These are phyloP conservation scores for Metschnikowia sp. DNA, from an alignment of 805 yeast genomes.

Conservation along the genomic window DNA sequence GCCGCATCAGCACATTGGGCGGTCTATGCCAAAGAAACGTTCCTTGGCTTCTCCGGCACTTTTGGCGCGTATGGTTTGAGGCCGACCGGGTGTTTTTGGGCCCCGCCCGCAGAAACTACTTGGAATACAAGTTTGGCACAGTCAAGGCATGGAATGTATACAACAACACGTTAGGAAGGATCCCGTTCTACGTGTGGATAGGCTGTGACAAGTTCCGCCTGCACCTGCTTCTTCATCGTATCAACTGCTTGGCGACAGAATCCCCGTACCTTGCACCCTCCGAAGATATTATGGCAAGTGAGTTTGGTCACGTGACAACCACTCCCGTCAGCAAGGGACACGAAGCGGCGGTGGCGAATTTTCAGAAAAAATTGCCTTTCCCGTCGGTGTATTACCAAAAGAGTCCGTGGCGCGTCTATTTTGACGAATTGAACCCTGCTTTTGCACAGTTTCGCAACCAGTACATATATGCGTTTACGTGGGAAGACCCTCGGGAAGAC, in stretches of 20 bases:
- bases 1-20: conserved; percentile 71
- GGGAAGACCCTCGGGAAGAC: conserved; percentile 90
- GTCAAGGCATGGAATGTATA: conserved; percentile 67
- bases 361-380: conserved; percentile 64
- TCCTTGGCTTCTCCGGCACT: conserved; percentile 74
- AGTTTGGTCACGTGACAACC: conserved; percentile 15
- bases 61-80: conserved; percentile 88
- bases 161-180: conserved; percentile 64
- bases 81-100: conserved; percentile 77
- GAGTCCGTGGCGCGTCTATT: conserved; percentile 76
- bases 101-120: conserved; percentile 75
- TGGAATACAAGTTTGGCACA: conserved; percentile 81
- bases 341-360: conserved; percentile 67
- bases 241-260: conserved; percentile 74
- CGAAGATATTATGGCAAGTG: conserved; percentile 22
- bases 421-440: conserved; percentile 64
- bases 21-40: conserved; percentile 68
- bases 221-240: conserved; percentile 50
- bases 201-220: conserved; percentile 50
- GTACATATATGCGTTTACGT: conserved; percentile 82
- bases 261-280: conserved; percentile 76
- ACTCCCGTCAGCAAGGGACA: conserved; percentile 61
- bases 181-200: conserved; percentile 82
- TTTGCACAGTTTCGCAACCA: conserved; percentile 73
- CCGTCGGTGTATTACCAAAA: conserved; percentile 79